Evolutionary conservation across 495 filamentous ascomycete genomes (phyloP), one percentile per base, ranked within the genome.

Genomic region (Xylaria telfairii): DNA sequence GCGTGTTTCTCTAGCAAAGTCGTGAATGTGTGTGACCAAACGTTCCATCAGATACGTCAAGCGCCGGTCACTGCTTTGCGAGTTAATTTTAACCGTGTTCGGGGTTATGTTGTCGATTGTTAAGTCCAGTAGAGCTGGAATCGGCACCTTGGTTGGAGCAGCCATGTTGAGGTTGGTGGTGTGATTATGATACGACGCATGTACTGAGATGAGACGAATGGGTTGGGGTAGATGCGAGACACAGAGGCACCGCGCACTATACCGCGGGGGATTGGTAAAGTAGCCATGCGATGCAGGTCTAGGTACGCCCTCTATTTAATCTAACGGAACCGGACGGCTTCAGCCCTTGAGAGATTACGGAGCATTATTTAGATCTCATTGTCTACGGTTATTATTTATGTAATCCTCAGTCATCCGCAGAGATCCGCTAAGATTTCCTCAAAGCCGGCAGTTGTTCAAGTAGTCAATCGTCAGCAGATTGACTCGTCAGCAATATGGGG

Each of bases 31-130:
- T 1, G 87, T 89, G 63, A 95, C 91, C 41, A 96, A 85, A 30
- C 91, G 84, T 65, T 89, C 83, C 77, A 96, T 90, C 57, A 95
- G 73, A 74, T 93, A 94, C 70, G 87, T 90, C 75, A 93, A 83
- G 49, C 93, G 90, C 62, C 82, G 76, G 76, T 94, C 85, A 65
- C 81, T 69, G 73, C 87, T 86, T 75, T 91, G 90, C 19, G 91
- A 92, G 82, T 94, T 95, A 78, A 93, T 92, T 26, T 83, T 84
- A 75, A 90, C 85, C 28, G 89, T 89, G 76, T 94, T 94, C 42
- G 89, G 86, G 70, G 93, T 95, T 83, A 96, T 95, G 80, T 94
- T 94, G 74, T 94, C 92, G 72, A 89, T 88, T 15, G 90, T 95
- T 41, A 94, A 84, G 81, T 95, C 87, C 75, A 90, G 91, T 81